Conservation (phyloP, 2,329 filamentous ascomycete genomes). For the Corniculantispora saksenae region DNA sequence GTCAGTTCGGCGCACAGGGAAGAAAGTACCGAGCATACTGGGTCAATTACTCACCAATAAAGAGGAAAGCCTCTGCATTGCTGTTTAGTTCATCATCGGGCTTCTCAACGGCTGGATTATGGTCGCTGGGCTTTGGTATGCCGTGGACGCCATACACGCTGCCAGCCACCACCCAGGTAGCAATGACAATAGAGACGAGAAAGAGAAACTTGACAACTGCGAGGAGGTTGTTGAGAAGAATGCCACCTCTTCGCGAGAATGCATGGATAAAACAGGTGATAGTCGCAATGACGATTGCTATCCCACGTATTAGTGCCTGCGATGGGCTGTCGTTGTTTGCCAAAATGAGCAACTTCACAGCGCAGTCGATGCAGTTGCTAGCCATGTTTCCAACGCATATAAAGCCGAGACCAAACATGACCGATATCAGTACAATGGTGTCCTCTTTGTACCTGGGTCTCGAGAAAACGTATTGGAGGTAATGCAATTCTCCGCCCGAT, state of each 20-base stretch:
- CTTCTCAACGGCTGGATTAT: slow-evolving; percentile 9
- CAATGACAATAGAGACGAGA: slow-evolving; percentile 44
- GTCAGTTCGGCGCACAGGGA: neutral
- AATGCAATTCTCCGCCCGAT: slow-evolving; percentile 50
- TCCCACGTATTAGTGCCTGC: slow-evolving; percentile 38
- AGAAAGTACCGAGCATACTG: neutral
- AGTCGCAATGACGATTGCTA: slow-evolving; percentile 47
- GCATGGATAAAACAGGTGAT: slow-evolving; percentile 50
- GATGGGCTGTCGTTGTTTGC: slow-evolving; percentile 30
- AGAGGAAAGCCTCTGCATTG: slow-evolving; percentile 40
- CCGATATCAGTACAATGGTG: slow-evolving; percentile 42
- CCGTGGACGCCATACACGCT: slow-evolving; percentile 25
- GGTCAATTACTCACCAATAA: slow-evolving; percentile 30
- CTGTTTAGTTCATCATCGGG: slow-evolving; percentile 22
- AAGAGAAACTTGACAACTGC: slow-evolving; percentile 51
- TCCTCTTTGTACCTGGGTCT: slow-evolving; percentile 36
- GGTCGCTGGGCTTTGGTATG: slow-evolving; percentile 17
- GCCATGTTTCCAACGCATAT: slow-evolving; percentile 50
- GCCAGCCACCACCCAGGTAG: slow-evolving; percentile 34
- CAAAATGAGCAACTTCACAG: slow-evolving; percentile 40
- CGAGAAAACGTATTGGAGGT: slow-evolving; percentile 48
- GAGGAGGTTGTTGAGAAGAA: slow-evolving; percentile 52
- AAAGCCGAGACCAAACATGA: slow-evolving; percentile 47
- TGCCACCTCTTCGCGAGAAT: slow-evolving; percentile 50
- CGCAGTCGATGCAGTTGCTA: slow-evolving; percentile 51